Percentiles rank a stretch among this genome's conserved stretches.
phyloP scores from a whole-genome alignment of 2,329 filamentous ascomycete genomes.

The Blastomyces percursus region DNA sequence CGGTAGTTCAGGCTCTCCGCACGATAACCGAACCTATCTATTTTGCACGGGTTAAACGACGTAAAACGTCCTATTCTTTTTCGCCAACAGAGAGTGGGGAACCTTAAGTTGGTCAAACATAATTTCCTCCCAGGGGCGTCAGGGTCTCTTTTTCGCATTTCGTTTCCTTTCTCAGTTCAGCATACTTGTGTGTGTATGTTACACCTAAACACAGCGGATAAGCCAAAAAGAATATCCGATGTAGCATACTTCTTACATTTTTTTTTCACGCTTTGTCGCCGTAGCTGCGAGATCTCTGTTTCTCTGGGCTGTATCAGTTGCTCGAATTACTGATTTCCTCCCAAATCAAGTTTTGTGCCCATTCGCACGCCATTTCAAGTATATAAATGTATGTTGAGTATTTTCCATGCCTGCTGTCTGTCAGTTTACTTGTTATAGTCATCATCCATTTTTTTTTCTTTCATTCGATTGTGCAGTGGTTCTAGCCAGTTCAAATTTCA shows the following conservation, averaged over 20 bases:
- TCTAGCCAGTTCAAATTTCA: neutral
- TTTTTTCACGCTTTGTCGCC: neutral
- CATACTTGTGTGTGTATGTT: too few relatives aligned
- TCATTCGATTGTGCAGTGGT: too few relatives aligned
- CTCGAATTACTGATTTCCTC: neutral
- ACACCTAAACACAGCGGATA: too few relatives aligned
- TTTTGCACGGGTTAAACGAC: too few relatives aligned
- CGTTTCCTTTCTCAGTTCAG: too few relatives aligned
- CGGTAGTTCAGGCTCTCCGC: neutral
- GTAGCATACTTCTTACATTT: neutral
- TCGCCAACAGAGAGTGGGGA: neutral
- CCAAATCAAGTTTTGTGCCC: neutral
- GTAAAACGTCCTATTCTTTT: neutral
- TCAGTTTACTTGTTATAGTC: neutral
- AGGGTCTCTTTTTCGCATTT: too few relatives aligned
- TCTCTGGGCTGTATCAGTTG: too few relatives aligned
- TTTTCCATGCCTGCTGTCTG: neutral
- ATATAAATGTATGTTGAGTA: neutral
- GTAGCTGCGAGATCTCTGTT: neutral
- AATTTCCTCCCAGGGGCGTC: too few relatives aligned
- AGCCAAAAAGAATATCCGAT: neutral
- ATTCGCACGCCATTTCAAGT: neutral
- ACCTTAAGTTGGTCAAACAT: too few relatives aligned
- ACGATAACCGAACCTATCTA: neutral
- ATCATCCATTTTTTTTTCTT: too few relatives aligned